Base-by-base conservation (phyloP, 441 rosid species). In the Raphanus hybrid region DNA sequence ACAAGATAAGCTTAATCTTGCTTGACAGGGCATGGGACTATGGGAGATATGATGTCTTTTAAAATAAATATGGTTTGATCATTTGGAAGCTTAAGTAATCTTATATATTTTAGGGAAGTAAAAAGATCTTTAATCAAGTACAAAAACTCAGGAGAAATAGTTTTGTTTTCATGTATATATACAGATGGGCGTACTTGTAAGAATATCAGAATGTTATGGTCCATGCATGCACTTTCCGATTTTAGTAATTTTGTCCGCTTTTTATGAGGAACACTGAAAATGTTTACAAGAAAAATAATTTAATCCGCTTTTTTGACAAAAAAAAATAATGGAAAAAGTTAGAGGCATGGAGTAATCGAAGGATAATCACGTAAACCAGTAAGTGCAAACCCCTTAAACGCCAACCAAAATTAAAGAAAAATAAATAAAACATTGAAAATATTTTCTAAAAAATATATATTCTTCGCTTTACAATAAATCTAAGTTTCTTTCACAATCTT, bases 301-400 rank as follows among this genome's bases (percentile, higher is more conserved):
- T 29, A 3, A 5, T 29, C 34, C 34, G 34, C 34, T 29, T 29
- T 29, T 29, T 37, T 37, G 10, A 48, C 9, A 50, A 35, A 68
- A 41, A 70, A 70, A 54, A 26, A 27, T 5, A 65, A 65, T 29
- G 20, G 29, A 12, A 12, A 41, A 26, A 76, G 67, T 34, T 14
- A 59, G 43, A 48, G 81, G 81, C 69, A 48, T 72, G 64, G 77
- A 78, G 81, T 67, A 50, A 67, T 72, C 32, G 45, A 67, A 71
- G 77, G 81, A 71, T 35, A 64, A 35, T 72, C 81, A 72, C 69
- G 59, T 72, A 67, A 23, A 70, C 41, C 54, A 69, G 34, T 35
- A 55, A 64, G 64, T 70, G 71, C 48, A 39, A 71, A 54, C 71
- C 71, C 75, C 18, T 77, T 27, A 70, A 55, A 48, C 68, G 39